Base-by-base conservation (phyloP, 805 yeast species). In the Monosporozyma solicola region DNA sequence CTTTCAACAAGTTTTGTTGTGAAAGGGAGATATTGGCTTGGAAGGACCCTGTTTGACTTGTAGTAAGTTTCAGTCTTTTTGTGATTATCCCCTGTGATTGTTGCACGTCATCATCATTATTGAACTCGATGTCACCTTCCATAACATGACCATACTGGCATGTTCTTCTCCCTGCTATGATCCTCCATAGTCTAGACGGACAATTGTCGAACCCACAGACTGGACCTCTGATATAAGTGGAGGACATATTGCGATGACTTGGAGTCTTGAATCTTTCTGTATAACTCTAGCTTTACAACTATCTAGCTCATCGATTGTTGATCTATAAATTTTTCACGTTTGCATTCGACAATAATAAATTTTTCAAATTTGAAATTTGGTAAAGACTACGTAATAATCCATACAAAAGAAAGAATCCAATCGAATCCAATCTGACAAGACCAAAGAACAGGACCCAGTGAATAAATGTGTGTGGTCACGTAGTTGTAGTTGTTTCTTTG, bases 71-170 rank as follows among this genome's bases (percentile, higher is more conserved):
- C 29, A 85, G 62, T 53, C 87, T 72, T 61, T 80, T 74, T 5
- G 88, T 81, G 11, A 73, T 71, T 11, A 75, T 75, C n/a, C 66
- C 66, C 11, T 56, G 59, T 8, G 58, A 57, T 47, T 65, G 71
- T 32, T 68, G 67, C 13, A 24, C 85, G 55, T 83, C 92, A n/a
- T 84, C 90, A 48, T 88, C 96, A 61, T 88, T 92, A 57, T 86
- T 87, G 56, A 82, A 75, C 65, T 88, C 95, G 29, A 85, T 64
- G 56, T 83, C 85, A 37, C 91, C 90, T 57, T 84, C 92, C 68
- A 80, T 79, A 22, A 91, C 90, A 69, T 92, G 99, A 5, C 98
- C 98, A 62, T 79, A 85, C 61, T 87, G 92, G 66, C 99, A 92
- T 10, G 91, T 84, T 53, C 83, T 77, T 50, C 80, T 80, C 27